Evolutionary conservation across 2,329 filamentous ascomycete species (phyloP).

Genomic region (Xylaria hypoxylon): DNA sequence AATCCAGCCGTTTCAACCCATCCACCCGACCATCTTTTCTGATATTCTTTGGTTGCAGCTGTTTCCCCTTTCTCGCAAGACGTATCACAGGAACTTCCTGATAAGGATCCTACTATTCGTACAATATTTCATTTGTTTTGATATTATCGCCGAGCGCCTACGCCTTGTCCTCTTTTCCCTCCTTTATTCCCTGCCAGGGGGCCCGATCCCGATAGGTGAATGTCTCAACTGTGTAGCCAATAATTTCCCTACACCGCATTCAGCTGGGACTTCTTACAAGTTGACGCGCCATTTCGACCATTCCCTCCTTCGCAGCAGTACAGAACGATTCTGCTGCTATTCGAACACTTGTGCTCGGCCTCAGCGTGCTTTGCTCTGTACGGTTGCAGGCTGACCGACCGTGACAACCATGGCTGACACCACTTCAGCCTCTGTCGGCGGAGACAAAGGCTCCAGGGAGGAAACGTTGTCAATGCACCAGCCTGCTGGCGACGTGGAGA

Average conservation of each 20-base stretch:
- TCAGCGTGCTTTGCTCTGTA: slow-evolving; percentile 37
- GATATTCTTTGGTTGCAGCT: slow-evolving; percentile 30
- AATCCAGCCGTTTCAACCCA: slow-evolving; percentile 35
- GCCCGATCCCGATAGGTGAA: slow-evolving; percentile 33
- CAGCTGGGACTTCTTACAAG: slow-evolving; percentile 24
- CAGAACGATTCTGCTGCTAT: slow-evolving; percentile 11
- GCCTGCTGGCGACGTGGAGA: slow-evolving; percentile 47
- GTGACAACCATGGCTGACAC: slow-evolving; percentile 45
- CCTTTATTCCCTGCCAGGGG: slow-evolving; percentile 24
- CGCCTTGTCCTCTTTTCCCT: slow-evolving; percentile 28
- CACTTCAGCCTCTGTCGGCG: slow-evolving; percentile 41
- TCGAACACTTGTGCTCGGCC: slow-evolving; percentile 24
- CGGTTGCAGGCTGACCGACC: slow-evolving; percentile 29
- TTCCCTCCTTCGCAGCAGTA: slow-evolving; percentile 9
- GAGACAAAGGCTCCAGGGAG: slow-evolving; percentile 45
- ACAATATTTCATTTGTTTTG: slow-evolving; percentile 32
- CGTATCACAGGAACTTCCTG: slow-evolving; percentile 9
- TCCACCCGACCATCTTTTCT: slow-evolving; percentile 29
- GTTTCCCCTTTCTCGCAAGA: slow-evolving; percentile 19
- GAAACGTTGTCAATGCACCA: slow-evolving; percentile 43
- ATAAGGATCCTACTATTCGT: slow-evolving; percentile 11
- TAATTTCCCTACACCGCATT: slow-evolving; percentile 35
- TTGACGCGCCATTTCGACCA: slow-evolving; percentile 30
- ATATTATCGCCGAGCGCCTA: slow-evolving; percentile 23
- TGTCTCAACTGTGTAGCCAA: slow-evolving; percentile 42